Conservation (phyloP, 1,284 basidiomycete species). For the Rhodotorula sp. region DNA sequence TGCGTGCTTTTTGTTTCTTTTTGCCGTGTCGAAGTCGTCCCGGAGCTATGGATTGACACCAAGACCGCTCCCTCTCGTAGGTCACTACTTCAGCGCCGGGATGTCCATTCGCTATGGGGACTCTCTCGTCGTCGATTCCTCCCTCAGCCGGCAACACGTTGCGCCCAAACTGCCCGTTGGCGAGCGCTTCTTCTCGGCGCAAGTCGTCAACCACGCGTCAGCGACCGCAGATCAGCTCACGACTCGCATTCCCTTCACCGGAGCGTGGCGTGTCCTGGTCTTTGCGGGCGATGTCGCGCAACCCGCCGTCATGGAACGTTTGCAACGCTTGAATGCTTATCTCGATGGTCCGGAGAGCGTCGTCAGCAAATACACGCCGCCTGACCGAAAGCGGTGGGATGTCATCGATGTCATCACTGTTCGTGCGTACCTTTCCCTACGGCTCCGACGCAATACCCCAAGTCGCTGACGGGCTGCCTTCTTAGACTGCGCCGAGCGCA, state of each 20-base stretch:
- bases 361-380: slow-evolving; percentile 46
- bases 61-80: background rate
- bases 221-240: slow-evolving; percentile 36
- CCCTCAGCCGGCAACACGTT: slow-evolving; percentile 36
- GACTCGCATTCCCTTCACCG: slow-evolving; percentile 35
- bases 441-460: background rate
- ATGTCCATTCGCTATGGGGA: slow-evolving; percentile 46
- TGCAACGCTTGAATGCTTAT: slow-evolving; percentile 37
- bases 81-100: slow-evolving; percentile 44
- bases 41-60: background rate
- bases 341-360: slow-evolving; percentile 42
- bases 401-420: slow-evolving; percentile 45
- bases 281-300: slow-evolving; percentile 44
- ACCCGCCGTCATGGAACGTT: slow-evolving; percentile 29
- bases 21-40: background rate
- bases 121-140: slow-evolving; percentile 37
- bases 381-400: slow-evolving; percentile 28
- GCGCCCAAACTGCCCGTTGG: slow-evolving; percentile 43
- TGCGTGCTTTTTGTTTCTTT: background rate
- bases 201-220: slow-evolving; percentile 41
- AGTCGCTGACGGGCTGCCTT: background rate
- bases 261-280: slow-evolving; percentile 40
- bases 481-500: slow-evolving; percentile 35
- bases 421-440: slow-evolving; percentile 10
- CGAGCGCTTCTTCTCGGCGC: slow-evolving; percentile 41